Evolutionary conservation across 2,329 filamentous ascomycete genomes (phyloP), one percentile per base, ranked within the genome.

Genomic region (Achaetomium macrosporum): DNA sequence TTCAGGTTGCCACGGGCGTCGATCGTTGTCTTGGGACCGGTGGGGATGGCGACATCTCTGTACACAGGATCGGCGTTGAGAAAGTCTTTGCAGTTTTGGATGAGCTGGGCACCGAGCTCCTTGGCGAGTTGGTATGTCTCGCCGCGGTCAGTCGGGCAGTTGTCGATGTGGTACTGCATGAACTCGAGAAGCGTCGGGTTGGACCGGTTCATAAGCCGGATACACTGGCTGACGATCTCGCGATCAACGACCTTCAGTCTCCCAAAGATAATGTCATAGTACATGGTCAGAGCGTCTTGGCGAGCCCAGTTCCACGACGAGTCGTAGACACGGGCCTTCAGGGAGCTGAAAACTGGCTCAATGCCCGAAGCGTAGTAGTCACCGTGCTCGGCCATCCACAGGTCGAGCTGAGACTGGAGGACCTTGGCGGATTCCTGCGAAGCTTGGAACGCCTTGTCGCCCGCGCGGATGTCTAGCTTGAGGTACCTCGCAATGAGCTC

Each of bases 101-200:
- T 95, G 50, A 99, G 85, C 73, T 95, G 88, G 66, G 88, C 79
- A 35, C 90, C 92, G 20, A 99, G 86, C 71, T 93, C 85, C 75
- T 99, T 96, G 41, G 93, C 93, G n/a, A 99, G 84, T 73, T 93
- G 82, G 73, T 99, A 99, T 1, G 93, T 99, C 75, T 99, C 93
- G 54, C 93, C 93, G 47, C 92, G 87, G 67, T 99, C 91, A 0
- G 91, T 91, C 0, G 93, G 93, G 75, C 92, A 97, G 76, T 97
- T 93, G 66, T 99, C 93, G 66, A 99, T 99, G 74, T 99, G 93
- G 65, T 99, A 97, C 69, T 99, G 93, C 93, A 99, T 99, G 73
- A 96, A 99, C 63, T 99, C 92, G 54, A 99, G 81, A 1, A 99
- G 83, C 35, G 89, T 87, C 2, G 93, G 93, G 69, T 97, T 99